A percentile compares a stretch with the other conserved stretches of the same genome.
Evolutionary conservation across 2,329 filamentous ascomycete species (phyloP).

Genomic region (Talaromyces sp.): DNA sequence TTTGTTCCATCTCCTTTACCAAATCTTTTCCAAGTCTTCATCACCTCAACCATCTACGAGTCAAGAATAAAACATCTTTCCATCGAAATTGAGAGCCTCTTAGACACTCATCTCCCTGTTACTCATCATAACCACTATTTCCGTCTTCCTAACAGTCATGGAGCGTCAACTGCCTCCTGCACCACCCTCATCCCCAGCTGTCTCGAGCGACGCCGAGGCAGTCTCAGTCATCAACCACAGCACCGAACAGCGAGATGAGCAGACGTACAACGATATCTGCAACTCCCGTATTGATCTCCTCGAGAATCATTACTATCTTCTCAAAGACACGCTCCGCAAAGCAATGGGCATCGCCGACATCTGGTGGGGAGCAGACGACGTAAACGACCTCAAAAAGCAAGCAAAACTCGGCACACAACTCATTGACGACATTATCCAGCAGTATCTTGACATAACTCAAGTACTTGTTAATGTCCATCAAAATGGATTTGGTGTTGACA

Average conservation of each 20-base stretch:
- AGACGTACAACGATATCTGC: slow-evolving; percentile 2
- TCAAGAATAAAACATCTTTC: neutral
- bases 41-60: neutral
- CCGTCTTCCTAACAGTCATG: neutral
- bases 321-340: neutral
- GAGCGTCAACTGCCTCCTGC: neutral
- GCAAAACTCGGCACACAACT: neutral
- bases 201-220: neutral
- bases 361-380: slow-evolving; percentile 3
- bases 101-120: neutral
- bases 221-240: neutral
- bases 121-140: neutral
- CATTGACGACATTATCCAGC: neutral
- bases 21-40: neutral
- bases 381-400: neutral
- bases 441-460: neutral
- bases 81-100: neutral
- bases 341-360: neutral
- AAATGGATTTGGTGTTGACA: neutral
- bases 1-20: neutral
- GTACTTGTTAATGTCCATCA: neutral
- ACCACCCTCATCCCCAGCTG: neutral
- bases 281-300: neutral
- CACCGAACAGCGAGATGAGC: neutral
- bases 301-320: neutral